Conservation (phyloP, 177 flowering plant species). For the Vitis hybrid region DNA sequence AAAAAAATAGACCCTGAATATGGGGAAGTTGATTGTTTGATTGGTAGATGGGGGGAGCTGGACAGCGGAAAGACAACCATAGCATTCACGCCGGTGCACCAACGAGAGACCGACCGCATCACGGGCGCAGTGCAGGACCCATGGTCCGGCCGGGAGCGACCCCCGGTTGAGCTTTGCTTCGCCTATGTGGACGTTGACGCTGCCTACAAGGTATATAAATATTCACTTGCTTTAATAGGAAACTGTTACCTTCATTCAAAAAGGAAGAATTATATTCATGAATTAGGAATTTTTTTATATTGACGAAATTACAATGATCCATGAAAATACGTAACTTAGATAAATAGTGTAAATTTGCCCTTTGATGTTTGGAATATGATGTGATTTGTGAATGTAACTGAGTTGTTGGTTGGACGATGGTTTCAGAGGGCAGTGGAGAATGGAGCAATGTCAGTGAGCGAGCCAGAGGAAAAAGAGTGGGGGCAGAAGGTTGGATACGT, state of each 20-base stretch:
- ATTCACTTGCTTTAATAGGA: background rate
- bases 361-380: no score
- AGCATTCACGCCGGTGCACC: conserved; percentile 77
- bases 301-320: no score
- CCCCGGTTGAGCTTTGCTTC: conserved; percentile 69
- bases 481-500: conserved; percentile 92
- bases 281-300: no score
- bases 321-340: no score
- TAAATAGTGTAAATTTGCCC: no score
- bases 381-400: no score
- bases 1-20: no score
- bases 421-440: conserved; percentile 80
- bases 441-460: conserved; percentile 69
- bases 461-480: conserved; percentile 86
- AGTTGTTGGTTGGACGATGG: background rate
- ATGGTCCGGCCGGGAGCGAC: conserved; percentile 23
- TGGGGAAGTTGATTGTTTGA: no score
- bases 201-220: conserved; percentile 60
- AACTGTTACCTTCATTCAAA: no score
- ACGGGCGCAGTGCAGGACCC: conserved; percentile 53
- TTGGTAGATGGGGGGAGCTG: conserved; percentile 73
- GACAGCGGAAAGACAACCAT: conserved; percentile 84
- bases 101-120: conserved; percentile 74
- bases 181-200: conserved; percentile 73
- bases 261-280: no score